These are phyloP conservation scores for Podila horticola DNA, from an alignment of 192 early-diverging fungal species.

Conservation along the genomic window DNA sequence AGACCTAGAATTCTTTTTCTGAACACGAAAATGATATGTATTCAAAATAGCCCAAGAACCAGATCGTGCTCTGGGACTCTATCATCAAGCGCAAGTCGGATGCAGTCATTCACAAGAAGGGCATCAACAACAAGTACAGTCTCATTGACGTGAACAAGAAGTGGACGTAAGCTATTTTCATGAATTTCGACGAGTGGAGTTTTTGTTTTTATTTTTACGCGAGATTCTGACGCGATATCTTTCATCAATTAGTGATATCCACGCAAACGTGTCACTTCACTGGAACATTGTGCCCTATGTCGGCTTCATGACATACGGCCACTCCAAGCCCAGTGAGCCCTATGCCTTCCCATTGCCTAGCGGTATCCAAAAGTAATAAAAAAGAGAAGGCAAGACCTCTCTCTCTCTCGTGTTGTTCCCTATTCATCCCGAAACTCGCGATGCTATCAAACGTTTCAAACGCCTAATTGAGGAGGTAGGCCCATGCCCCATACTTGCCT, in stretches of 20 bases:
- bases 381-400: neutral
- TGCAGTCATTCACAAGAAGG: constrained; percentile 65
- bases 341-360: constrained; percentile 53
- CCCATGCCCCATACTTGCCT: no score
- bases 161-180: constrained; percentile 65
- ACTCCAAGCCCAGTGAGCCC: constrained; percentile 20
- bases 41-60: constrained; percentile 67
- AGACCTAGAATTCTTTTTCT: neutral
- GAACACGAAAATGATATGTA: constrained; percentile 2
- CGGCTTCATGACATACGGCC: constrained; percentile 69
- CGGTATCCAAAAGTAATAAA: constrained; percentile 34
- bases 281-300: constrained; percentile 87
- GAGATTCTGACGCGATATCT: neutral
- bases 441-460: no score
- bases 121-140: constrained; percentile 73
- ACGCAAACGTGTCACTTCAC: constrained; percentile 78
- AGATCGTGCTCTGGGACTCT: constrained; percentile 86
- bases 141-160: constrained; percentile 74
- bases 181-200: neutral
- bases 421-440: neutral
- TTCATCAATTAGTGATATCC: constrained; percentile 58
- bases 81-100: constrained; percentile 78
- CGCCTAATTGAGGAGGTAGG: no score
- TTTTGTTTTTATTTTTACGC: constrained; percentile 5
- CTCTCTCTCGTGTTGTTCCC: neutral